Conservation (phyloP, 768 basidiomycete species). For the Boletellus ananiceps region DNA sequence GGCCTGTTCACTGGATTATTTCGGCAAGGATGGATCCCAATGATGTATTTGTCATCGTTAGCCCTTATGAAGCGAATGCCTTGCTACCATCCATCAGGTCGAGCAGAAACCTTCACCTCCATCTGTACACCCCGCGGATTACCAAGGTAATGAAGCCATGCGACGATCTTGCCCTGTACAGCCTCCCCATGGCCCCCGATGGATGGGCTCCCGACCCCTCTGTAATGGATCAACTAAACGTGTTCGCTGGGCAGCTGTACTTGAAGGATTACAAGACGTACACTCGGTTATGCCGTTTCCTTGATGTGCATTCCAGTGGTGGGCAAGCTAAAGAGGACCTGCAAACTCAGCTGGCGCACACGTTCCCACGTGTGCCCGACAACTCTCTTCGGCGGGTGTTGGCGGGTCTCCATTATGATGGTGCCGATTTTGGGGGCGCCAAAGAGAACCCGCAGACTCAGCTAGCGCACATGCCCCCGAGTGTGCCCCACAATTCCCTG, state of each 20-base stretch:
- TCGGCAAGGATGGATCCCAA: constrained; percentile 28
- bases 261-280: constrained; percentile 32
- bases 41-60: constrained; percentile 34
- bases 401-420: constrained; percentile 36
- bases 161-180: constrained; percentile 29
- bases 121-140: constrained; percentile 39
- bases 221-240: constrained; percentile 33
- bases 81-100: constrained; percentile 35
- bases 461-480: neutral
- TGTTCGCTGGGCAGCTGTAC: constrained; percentile 46
- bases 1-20: constrained; percentile 42
- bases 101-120: constrained; percentile 33
- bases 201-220: constrained; percentile 10
- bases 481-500: no score
- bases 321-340: constrained; percentile 39
- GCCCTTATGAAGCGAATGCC: constrained; percentile 37
- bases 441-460: no score
- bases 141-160: constrained; percentile 30
- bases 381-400: constrained; percentile 19
- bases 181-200: constrained; percentile 16
- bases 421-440: no score
- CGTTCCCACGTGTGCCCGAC: no score
- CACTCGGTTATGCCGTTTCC: constrained; percentile 29
- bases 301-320: constrained; percentile 37
- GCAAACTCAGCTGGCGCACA: neutral